Evolutionary conservation across 805 yeast genomes (phyloP), one percentile per base, ranked within the genome.

Genomic region (Wickerhamiella siamensis): DNA sequence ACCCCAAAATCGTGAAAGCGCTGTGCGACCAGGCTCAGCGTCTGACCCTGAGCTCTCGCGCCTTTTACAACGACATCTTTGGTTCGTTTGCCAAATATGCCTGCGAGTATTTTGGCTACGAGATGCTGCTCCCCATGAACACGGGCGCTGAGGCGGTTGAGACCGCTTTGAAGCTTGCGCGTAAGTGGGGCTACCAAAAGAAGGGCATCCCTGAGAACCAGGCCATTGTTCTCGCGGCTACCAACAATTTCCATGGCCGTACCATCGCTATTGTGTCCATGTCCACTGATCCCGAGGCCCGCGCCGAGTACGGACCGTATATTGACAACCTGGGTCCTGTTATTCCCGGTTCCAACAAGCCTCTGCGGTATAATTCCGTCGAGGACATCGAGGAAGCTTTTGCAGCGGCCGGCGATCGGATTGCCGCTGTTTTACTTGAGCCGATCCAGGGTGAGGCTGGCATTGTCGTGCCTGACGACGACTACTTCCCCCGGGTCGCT

Each of bases 361-460:
- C 93, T 27, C 72, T 75, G 33, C 67, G 68, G 38, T 82, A 81
- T 61, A 64, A 67, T 9, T 79, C 79, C 54, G 88, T 81, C 58
- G 75, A 57, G 39, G 71, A 69, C 41, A 78, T 79, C 38, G 83
- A 83, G 18, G 60, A 59, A 46, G 74, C 67, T 3, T 61, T 70
- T 42, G 44, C 20, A 22, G 34, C 36, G 12, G 50, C 50, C 19
- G 95, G 95, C 49, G 88, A 82, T 60, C 78, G 76, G 59, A 76
- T 88, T 50, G 94, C 95, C 36, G 97, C 95, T 33, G 74, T 88
- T 51, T 66, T 88, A 49, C 74, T 88, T 53, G 97, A 88, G 66
- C 96, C 96, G 48, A 87, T 87, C 56, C 97, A 88, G 63, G 97
- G 97, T 61, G 97, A 88, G 62, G 97, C 97, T 27, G 97, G 97